Evolutionary conservation across 2,329 filamentous ascomycete species (phyloP), one percentile per base, ranked within the genome.

Genomic region (Elsinoe australis): DNA sequence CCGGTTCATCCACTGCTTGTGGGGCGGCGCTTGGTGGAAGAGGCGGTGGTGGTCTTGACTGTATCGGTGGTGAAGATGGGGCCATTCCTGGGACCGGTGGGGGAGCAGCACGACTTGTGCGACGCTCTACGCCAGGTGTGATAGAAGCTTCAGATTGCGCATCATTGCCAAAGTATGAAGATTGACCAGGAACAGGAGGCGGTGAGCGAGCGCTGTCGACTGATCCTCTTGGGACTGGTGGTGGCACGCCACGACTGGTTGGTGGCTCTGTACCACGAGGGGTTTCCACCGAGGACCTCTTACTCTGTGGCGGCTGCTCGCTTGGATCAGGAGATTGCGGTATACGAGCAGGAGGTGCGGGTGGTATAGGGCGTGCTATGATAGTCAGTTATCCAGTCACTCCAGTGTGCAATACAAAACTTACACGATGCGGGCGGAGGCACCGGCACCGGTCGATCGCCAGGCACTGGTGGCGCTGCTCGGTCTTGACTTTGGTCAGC

Each of bases 341-440:
- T 3, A 46, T 41, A 8, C 77, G 61, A 34, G 71, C 70, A 26
- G 74, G 68, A 31, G 76, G 68, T 31, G 76, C 68, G 44, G 76
- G 71, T 32, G 77, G 78, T 1, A 73, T 70, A 36, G 82, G 79
- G 41, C 82, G 83, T 57, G 78, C 83, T 87, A 57, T 3, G 32
- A 28, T 1, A 2, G 17, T 39, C 14, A 48, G 45, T 50, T 17
- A 51, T 47, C 21, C 8, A 28, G 10, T 10, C 17, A 14, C 7
- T 41, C 1, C 7, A n/a, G 10, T 3, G 8, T n/a, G 26, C 19
- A 4, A 34, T 65, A 51, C 60, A 60, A 36, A 63, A 64, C 34
- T 65, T 62, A 44, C 66, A 63, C 24, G 66, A 63, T 33, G 62
- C 55, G 17, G 66, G 60, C 12, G 71, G 71, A 35, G 69, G 67